Evolutionary conservation across 768 basidiomycete genomes (phyloP), one percentile per base, ranked within the genome.

Genomic region (Strobilomyces dryophilus): DNA sequence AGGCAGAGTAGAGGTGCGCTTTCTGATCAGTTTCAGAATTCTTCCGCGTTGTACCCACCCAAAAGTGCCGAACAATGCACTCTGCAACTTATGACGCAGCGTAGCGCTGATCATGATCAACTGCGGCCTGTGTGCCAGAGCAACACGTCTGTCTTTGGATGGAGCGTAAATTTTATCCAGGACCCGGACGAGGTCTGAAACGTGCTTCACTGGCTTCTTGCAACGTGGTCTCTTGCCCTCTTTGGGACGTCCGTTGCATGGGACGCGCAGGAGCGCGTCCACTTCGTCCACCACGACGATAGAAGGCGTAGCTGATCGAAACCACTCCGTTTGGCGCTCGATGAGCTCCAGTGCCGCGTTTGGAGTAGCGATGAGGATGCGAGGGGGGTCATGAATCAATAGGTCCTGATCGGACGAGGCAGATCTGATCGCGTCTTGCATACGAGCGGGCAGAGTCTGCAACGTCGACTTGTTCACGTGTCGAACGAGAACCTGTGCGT

Each of bases 241-340:
- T 63, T 76, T 61, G 57, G 72, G 41, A 68, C 67, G 53, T 71
- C 75, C 53, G 63, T 66, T 45, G 8, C 5, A 40, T 18, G 84
- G 78, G 6, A 77, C 68, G 53, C 79, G 80, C 49, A 92, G 73
- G 37, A 90, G 71, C 65, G 83, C 85, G 61, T 91, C 89, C 44
- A 81, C 84, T 64, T 91, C 89, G 57, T 91, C 89, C 50, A 90
- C 81, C 34, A 83, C 82, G 44, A 91, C 76, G 2, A 77, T 79
- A 14, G 78, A 78, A 47, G 87, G 68, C 45, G 67, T 69, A 7
- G 66, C 59, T 45, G 87, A 55, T 49, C 74, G 73, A 18, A 88
- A 65, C 14, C 71, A 74, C 18, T 70, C 60, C 1, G 74, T 60
- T 43, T 81, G 76, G 49, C 66, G 61, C 37, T 76, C 66, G 24